These are phyloP conservation scores for Calocera cornea DNA, from an alignment of 768 basidiomycete genomes.

Conservation along the genomic window DNA sequence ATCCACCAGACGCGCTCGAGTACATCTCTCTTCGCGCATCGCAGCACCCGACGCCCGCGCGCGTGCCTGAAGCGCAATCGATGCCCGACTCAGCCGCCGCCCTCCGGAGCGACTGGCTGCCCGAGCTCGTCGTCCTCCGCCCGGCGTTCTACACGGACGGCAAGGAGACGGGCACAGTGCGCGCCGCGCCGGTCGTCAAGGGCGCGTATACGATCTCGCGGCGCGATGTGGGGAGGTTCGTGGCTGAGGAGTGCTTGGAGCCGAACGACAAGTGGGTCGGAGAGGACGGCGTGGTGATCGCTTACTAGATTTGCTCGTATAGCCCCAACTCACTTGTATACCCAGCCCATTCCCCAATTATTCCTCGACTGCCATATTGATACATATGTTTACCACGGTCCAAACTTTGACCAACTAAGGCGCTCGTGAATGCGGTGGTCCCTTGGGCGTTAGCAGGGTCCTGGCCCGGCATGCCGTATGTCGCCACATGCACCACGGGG, in stretches of 20 bases:
- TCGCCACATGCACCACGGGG: no score
- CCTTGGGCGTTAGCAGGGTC: no score
- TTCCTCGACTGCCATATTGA: no score
- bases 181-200: constrained; percentile 12
- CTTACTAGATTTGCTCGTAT: constrained; percentile 26
- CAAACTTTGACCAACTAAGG: no score
- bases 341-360: no score
- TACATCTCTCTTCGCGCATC: background rate
- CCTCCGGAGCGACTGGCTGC: background rate
- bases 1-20: background rate
- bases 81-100: background rate
- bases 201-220: constrained; percentile 43
- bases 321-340: background rate
- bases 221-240: constrained; percentile 52
- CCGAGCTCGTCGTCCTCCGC: constrained; percentile 36
- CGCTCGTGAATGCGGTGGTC: no score
- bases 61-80: background rate
- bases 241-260: constrained; percentile 34
- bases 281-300: constrained; percentile 35
- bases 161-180: constrained; percentile 11
- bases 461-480: no score
- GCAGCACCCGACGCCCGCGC: background rate
- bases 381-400: no score
- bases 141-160: constrained; percentile 50
- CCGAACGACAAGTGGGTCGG: constrained; percentile 43